Base-by-base conservation (phyloP, 2,329 filamentous ascomycete genomes). In the Hymenoscyphus albidus region DNA sequence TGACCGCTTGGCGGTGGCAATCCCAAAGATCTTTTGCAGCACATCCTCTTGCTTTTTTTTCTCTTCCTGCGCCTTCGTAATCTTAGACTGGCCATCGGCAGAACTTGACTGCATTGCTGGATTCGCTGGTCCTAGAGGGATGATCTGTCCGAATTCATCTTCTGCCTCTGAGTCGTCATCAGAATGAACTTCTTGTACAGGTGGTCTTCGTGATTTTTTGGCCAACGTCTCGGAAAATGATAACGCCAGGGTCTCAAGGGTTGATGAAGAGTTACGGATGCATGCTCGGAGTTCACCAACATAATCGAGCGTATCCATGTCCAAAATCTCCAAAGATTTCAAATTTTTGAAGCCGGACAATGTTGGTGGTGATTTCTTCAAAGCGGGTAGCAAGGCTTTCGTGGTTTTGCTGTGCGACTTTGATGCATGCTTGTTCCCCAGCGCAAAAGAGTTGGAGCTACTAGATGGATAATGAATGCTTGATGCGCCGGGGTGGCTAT, bases 251-350 rank as follows among this genome's bases (percentile, higher is more conserved):
- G 82, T 80, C 27, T 77, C 81, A 27, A 89, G 76, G 0, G 84
- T 84, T 1, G 81, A 78, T 1, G 82, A 79, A 0, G 82, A 88
- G 67, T 83, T 83, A 12, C 77, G 78, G 31, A 89, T 76, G 69
- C 85, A 87, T 5, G 78, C 71, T 66, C 80, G 82, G 66, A 89
- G 78, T 73, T 88, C 86, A 1, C 78, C 73, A 13, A 87, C 70
- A 39, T 85, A 77, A 40, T 86, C 83, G 4, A 87, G 76, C 35
- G 76, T 80, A 65, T 88, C 86, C 61, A 89, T 87, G 67, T 89
- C 86, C 40, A 88, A 77, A 6, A 88, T 76, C 3, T 80, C 76
- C 14, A 89, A 76, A 4, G 73, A 80, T 67, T 80, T 82, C 14
- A 89, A 77, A 44, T 80, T 79, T 59, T 78, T 82, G 75, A 89